phyloP scores from a whole-genome alignment of 2,329 filamentous ascomycete species.

The Diaporthe vaccinii region DNA sequence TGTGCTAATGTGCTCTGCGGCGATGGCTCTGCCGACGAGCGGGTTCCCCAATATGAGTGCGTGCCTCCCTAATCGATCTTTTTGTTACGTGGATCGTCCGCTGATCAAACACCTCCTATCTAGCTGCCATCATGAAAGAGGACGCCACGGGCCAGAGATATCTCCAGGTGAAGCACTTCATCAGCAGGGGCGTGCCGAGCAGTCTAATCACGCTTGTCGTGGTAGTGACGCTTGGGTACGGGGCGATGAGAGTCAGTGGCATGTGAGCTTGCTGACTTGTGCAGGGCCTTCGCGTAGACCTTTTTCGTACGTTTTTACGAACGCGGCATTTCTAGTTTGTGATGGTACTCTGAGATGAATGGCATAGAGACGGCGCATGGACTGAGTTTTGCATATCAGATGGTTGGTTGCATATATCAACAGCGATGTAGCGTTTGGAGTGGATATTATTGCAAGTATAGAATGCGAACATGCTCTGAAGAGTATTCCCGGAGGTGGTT shows the following conservation, averaged over 20 bases:
- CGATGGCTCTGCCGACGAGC: constrained; percentile 95
- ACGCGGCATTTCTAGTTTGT: neutral
- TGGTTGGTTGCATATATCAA: constrained; percentile 15
- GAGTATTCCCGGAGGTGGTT: neutral
- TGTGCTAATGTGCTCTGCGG: constrained; percentile 97
- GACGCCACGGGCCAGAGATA: constrained; percentile 94
- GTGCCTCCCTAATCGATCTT: constrained; percentile 56
- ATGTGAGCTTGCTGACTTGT: constrained; percentile 47
- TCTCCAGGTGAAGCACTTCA: constrained; percentile 91
- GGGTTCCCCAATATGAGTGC: constrained; percentile 99
- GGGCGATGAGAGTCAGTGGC: constrained; percentile 79
- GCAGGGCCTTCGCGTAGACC: neutral
- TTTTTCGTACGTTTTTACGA: neutral
- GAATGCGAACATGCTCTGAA: constrained; percentile 1
- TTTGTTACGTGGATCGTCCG: constrained; percentile 3
- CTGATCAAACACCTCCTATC: constrained; percentile 10
- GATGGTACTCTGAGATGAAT: constrained; percentile 8
- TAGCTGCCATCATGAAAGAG: constrained; percentile 99
- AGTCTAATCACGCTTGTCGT: constrained; percentile 86
- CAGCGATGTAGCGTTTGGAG: constrained; percentile 23
- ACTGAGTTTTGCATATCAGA: neutral
- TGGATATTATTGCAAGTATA: constrained; percentile 5
- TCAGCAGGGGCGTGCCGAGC: constrained; percentile 91
- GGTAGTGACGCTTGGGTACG: constrained; percentile 91
- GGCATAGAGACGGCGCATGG: constrained; percentile 27